Evolutionary conservation across 306 rosid genomes (phyloP), one percentile per base, ranked within the genome.

Genomic region (Dalbergia cochinchinensis): DNA sequence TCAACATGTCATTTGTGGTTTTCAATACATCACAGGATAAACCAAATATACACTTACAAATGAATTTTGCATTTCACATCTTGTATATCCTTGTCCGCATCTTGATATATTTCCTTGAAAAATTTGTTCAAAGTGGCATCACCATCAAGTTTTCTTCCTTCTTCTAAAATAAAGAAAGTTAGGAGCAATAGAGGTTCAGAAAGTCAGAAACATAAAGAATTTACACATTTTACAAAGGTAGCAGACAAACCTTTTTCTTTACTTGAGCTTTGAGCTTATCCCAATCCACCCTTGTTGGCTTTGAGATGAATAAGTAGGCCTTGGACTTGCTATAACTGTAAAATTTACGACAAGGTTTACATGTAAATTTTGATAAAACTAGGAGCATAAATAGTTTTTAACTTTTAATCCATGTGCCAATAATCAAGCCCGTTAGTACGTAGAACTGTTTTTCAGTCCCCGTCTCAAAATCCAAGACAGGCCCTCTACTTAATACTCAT

Each of bases 91-190:
- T 95, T 98, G 22, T 95, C 99, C 2, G 98, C 97, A 84, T 93
- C 99, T 70, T 88, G 85, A 68, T 91, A 95, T 65, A 95, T 95
- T 10, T 90, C 97, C 65, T 89, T 84, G 91, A 95, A 95, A 66
- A 93, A 95, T 69, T 91, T 95, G 90, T 95, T 93, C 85, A 95
- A 51, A 4, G 98, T 97, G 1, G 98, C 98, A 85, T 95, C 98
- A 0, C 99, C 99, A 41, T 95, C 98, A 63, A 95, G 97, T 93
- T 95, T 77, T 93, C 99, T 1, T 93, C 98, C 63, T 95, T 95
- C 72, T 95, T 98, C 99, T 95, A 88, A 50, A 74, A 85, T 19
- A 59, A 37, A 8, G 33, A 66, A 51, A 57, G 42, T 77, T 48
- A 54, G 66, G 58, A 70, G 45, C 42, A 74, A 42, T 47, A 74